Base-by-base conservation (phyloP, 352 stramenopile genomes). In the Pythium aristosporum region DNA sequence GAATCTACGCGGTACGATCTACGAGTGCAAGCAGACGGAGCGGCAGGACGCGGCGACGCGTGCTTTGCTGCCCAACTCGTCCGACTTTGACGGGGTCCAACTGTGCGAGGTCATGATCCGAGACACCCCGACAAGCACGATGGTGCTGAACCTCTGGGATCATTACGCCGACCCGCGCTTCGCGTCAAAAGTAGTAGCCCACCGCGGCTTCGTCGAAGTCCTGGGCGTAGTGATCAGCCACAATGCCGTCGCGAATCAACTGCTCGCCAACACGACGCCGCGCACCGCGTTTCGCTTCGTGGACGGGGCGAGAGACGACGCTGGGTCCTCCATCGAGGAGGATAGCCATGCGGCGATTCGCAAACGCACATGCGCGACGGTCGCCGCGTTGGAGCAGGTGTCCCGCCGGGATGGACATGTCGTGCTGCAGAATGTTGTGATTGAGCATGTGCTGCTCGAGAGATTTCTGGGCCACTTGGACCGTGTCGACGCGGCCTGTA, bases 141-240 rank as follows among this genome's bases (percentile, higher is more conserved):
- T 88, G 67, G 61, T 72, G 15, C 53, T 88, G 28, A 87, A 88
- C 32, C 63, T 91, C 39, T 89, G 79, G 77, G 78, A 91, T 37
- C 82, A 89, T 42, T 76, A 85, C 54, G 74, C 82, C 1, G 78
- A 91, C 13, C 74, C 74, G 28, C 63, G 66, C 5, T 80, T 86
- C 47, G 63, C 81, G 16, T 37, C 65, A 3, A 59, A 67, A 9
- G 66, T 91, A 58, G 30, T 88, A 41, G 44, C 70, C 3, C 71
- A 88, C n/a, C 52, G 37, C 15, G 73, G 74, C 20, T 44, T 53
- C 21, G 30, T 88, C 25, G 70, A 79, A 46, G 72, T 87, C 20
- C 23, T 53, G 30, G 68, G 76, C 2, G 53, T 87, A 28, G 72
- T 88, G 5, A 53, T 91, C 32, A 78, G 76, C 59, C 43, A 80